Evolutionary conservation across 805 yeast genomes (phyloP), one percentile per base, ranked within the genome.

Genomic region (Debaryomyces hansenii): DNA sequence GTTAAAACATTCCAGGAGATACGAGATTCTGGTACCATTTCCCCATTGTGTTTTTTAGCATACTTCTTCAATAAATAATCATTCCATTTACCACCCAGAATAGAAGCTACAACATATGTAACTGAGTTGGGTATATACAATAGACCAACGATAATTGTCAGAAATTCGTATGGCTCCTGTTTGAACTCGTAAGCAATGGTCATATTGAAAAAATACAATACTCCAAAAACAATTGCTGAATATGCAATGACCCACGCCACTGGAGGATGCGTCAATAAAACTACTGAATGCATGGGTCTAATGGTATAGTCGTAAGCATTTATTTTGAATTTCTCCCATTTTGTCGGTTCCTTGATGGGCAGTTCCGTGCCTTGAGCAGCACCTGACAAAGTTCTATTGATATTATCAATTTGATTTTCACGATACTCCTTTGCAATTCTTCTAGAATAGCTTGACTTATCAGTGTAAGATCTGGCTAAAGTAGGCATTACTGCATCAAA

Each of bases 61-160:
- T 79, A 70, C 37, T 68, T 70, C 38, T 68, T 70, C 32, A 87
- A 62, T 36, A 87, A 66, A 38, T 67, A 60, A 62, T 89, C 96
- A 44, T 82, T 83, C 86, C 92, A 89, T 50, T 74, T 75, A 3
- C 96, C 96, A 32, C 95, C 95, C 50, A 79, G 72, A n/a, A 90
- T 66, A 0, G 92, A 84, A 0, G 95, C 92, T 40, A 84, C 54
- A 32, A 89, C 65, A 58, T 88, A 89, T 0, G 91, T 80, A 20
- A 87, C 78, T 0, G 96, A 87, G 62, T 89, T 89, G 32, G 96
- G 96, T 29, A 89, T 82, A 67, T 87, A 89, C 46, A 87, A 74
- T 21, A 89, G 71, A 29, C 96, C 96, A 41, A 85, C 77, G 46
- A 83, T 73, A 41, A 87, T 64, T 0, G 87, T 66, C 29, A 72